Conservation (phyloP, 176 grass and related monocot genomes). For the Triticum urartu region DNA sequence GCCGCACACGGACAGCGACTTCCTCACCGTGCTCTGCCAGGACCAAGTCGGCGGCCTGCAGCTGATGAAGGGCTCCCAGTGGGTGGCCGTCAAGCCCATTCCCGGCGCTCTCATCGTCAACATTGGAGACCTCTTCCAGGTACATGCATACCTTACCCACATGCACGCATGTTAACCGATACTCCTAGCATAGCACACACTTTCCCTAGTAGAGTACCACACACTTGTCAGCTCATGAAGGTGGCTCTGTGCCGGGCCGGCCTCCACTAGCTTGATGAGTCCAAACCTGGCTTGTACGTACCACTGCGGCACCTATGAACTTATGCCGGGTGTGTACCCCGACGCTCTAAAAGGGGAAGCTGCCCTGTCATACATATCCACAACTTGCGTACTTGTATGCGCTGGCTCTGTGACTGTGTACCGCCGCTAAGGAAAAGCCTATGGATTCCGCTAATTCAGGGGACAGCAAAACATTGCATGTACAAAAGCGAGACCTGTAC, state of each 20-base stretch:
- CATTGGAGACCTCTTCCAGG: conserved; percentile 94
- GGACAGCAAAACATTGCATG: conserved; percentile 29
- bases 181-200: neutral
- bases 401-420: conserved; percentile 3
- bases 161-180: no score
- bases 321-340: conserved; percentile 8
- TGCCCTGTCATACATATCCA: neutral
- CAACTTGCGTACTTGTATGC: neutral
- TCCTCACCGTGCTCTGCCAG: conserved; percentile 80
- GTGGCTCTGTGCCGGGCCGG: neutral
- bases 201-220: no score
- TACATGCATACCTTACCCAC: neutral
- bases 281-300: neutral
- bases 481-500: conserved; percentile 4
- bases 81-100: conserved; percentile 81
- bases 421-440: neutral
- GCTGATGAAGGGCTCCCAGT: conserved; percentile 58
- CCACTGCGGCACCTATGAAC: neutral
- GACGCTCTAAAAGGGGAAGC: neutral
- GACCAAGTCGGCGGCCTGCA: conserved; percentile 74
- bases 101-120: conserved; percentile 79
- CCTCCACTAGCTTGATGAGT: neutral
- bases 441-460: neutral
- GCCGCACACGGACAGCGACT: conserved; percentile 93
- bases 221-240: no score